These are phyloP conservation scores for Suillus clintonianus DNA, from an alignment of 768 basidiomycete species.

Conservation along the genomic window DNA sequence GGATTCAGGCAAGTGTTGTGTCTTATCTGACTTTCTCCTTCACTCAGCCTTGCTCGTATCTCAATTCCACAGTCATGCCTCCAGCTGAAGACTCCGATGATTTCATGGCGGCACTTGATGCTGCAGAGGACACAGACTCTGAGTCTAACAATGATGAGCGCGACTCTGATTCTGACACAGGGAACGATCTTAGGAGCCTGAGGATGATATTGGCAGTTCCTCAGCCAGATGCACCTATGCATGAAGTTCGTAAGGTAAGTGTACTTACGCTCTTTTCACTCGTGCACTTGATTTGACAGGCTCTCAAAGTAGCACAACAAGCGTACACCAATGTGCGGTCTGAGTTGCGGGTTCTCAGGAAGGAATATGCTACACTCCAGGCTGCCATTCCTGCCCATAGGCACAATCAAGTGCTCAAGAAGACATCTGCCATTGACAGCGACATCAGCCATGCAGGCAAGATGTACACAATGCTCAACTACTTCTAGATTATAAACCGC, in stretches of 20 bases:
- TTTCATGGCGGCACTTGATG: neutral
- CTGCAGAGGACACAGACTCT: neutral
- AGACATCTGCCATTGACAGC: neutral
- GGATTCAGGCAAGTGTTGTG: too few species aligned
- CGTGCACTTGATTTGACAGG: too few species aligned
- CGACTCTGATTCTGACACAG: neutral
- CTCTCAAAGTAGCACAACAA: neutral
- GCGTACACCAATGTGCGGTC: neutral
- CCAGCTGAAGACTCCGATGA: neutral
- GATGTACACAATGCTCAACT: slow-evolving; percentile 3
- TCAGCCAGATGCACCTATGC: neutral
- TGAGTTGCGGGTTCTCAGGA: neutral
- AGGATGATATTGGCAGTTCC: neutral
- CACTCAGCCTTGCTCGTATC: too few species aligned
- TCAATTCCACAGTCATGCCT: neutral
- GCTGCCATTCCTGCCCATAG: neutral
- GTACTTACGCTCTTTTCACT: too few species aligned
- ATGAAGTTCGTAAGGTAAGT: slow-evolving; percentile 4
- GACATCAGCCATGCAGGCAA: neutral
- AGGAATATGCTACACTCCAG: neutral
- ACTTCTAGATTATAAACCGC: slow-evolving; percentile 3
- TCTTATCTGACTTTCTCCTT: too few species aligned
- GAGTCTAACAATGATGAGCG: neutral
- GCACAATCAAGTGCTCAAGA: neutral
- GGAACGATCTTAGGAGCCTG: neutral